Evolutionary conservation across 148 eudicot species (phyloP).

Genomic region (Spergularia bocconei): DNA sequence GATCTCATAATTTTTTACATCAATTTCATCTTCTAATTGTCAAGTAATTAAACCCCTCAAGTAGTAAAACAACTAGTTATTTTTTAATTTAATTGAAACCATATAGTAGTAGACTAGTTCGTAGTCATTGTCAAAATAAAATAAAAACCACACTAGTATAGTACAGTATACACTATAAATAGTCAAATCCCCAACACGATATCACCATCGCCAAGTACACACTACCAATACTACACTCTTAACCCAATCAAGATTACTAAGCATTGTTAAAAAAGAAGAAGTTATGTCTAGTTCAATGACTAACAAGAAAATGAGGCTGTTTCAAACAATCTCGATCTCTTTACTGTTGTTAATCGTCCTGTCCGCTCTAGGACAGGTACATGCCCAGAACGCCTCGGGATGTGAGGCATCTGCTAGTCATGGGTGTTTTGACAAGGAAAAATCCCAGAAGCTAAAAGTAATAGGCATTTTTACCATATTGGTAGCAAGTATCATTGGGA

Average conservation of each 20-base stretch:
- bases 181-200: not conserved
- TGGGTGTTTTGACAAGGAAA: slow-evolving; percentile 34
- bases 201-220: not conserved
- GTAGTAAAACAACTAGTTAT: not conserved
- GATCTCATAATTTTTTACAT: not conserved
- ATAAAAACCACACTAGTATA: no score
- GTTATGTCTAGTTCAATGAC: not conserved
- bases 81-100: not conserved
- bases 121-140: no score
- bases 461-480: slow-evolving; percentile 38
- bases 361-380: not conserved
- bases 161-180: slow-evolving; percentile 13
- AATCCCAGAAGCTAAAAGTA: slow-evolving; percentile 27
- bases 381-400: slow-evolving; percentile 8
- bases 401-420: slow-evolving; percentile 24
- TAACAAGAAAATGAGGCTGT: slow-evolving; percentile 12
- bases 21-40: not conserved
- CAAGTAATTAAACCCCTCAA: not conserved
- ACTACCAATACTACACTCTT: no score
- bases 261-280: not conserved
- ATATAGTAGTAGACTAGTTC: no score
- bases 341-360: slow-evolving; percentile 11
- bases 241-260: no score
- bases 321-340: slow-evolving; percentile 19
- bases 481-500: slow-evolving; percentile 38